Percentiles rank a stretch among this genome's conserved stretches.
Conservation (phyloP, 495 filamentous ascomycete genomes). For the Bathelium albidoporum region DNA sequence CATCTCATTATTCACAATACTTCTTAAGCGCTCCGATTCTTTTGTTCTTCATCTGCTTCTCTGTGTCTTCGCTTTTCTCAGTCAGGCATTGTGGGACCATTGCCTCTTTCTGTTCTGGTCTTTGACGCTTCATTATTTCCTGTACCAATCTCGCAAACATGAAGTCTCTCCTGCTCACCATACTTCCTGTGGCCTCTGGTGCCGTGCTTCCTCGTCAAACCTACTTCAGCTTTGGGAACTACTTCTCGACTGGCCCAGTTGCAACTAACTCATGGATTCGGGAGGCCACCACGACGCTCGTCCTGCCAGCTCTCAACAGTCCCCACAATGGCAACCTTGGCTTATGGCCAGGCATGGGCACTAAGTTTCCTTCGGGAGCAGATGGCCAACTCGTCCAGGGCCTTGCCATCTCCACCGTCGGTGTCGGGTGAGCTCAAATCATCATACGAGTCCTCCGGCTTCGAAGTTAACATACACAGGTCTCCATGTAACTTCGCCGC, state of each 20-base stretch:
- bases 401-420: slow-evolving; percentile 15
- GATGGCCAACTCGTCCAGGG: slow-evolving; percentile 32
- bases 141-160: not conserved
- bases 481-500: slow-evolving; percentile 30
- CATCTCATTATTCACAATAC: not conserved
- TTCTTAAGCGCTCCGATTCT: not conserved
- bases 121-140: not conserved
- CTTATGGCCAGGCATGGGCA: slow-evolving; percentile 35
- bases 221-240: slow-evolving; percentile 8
- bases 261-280: slow-evolving; percentile 28
- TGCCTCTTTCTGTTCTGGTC: slow-evolving; percentile 2
- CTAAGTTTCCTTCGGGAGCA: slow-evolving; percentile 14
- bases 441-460: slow-evolving; percentile 5
- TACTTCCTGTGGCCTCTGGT: slow-evolving; percentile 3
- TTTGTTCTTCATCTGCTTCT: not conserved
- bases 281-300: slow-evolving; percentile 31
- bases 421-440: slow-evolving; percentile 7
- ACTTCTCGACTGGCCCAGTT: slow-evolving; percentile 33
- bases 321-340: slow-evolving; percentile 22
- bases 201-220: slow-evolving; percentile 2
- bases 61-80: not conserved
- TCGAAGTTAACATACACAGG: slow-evolving; percentile 12
- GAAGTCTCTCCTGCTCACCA: slow-evolving; percentile 2
- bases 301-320: slow-evolving; percentile 28
- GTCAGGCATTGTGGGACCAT: not conserved